Evolutionary conservation across 495 filamentous ascomycete species (phyloP), one percentile per base, ranked within the genome.

Genomic region (Xylaria scruposa): DNA sequence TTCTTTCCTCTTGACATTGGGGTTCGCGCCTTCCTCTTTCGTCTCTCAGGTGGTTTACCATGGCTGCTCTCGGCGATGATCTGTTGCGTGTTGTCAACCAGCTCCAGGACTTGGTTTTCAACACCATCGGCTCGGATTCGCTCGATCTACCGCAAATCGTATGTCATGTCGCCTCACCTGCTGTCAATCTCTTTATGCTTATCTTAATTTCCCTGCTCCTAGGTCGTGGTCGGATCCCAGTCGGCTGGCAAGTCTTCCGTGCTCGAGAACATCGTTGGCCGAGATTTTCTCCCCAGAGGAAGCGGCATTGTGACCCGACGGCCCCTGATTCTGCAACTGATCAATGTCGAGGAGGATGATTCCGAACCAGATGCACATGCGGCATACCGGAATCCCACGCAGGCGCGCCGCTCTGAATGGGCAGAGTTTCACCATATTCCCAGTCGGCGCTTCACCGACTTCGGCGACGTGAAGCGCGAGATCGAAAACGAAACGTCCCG

Each of bases 221-320:
- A 99, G 96, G 96, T 98, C 69, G 96, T 99, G 65, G 96, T 99
- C 72, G 96, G 96, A 68, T 99, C 96, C 67, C 96, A 99, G 84
- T 98, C 96, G 9, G 97, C 95, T 63, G 96, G 96, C 75, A 99
- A 99, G 83, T 98, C 96, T n/a, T 98, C 96, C 19, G 96, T 99
- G 24, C 89, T 99, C 68, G 96, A 99, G 82, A 99, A 99, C 78
- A 98, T 99, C 75, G 96, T 99, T 74, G 96, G 97, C 62, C 89
- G 96, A 79, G 96, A 99, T 81, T 99, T 99, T 78, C 86, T 99
- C 40, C 96, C 96, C 68, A 92, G 96, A 78, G 96, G 96, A 73
- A 97, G 93, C 77, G 96, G 96, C 76, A 98, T 99, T 81, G 95
- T 98, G 56, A 99, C 96, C 31, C 88, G 96, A 68, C 87, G 96